Conservation (phyloP, 495 filamentous ascomycete species). For the Lophiostoma macrostomum region DNA sequence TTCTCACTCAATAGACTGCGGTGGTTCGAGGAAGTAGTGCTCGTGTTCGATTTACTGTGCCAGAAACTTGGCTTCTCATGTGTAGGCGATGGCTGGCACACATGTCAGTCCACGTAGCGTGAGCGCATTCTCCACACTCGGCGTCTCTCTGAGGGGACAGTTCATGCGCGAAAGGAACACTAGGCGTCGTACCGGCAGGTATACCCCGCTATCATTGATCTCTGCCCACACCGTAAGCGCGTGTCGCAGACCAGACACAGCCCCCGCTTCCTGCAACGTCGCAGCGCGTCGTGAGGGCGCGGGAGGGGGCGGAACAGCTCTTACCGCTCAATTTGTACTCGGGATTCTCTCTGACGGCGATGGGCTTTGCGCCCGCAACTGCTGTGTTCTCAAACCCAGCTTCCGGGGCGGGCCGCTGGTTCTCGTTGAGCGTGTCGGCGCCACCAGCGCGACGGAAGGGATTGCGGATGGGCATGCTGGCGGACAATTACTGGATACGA, state of each 20-base stretch:
- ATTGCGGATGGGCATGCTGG: constrained; percentile 44
- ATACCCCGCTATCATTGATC: constrained; percentile 94
- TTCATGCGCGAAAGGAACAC: too few species aligned
- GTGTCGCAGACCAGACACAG: constrained; percentile 1
- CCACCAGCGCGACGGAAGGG: constrained; percentile 38
- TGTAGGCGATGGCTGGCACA: constrained; percentile 74
- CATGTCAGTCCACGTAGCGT: constrained; percentile 23
- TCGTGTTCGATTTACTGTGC: constrained; percentile 63
- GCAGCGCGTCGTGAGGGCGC: neutral
- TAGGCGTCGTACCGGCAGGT: constrained; percentile 90
- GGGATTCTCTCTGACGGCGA: constrained; percentile 38
- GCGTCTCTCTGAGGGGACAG: neutral
- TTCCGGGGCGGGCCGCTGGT: constrained; percentile 33
- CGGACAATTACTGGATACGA: neutral
- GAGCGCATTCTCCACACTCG: neutral
- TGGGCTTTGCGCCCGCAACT: constrained; percentile 28
- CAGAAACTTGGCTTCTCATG: constrained; percentile 73
- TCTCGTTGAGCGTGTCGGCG: constrained; percentile 32
- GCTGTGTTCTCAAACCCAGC: constrained; percentile 23
- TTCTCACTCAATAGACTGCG: constrained; percentile 64
- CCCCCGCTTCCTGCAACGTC: constrained; percentile 1
- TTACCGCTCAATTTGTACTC: constrained; percentile 47
- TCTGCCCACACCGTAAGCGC: constrained; percentile 53
- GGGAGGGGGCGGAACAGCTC: neutral
- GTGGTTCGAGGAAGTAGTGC: constrained; percentile 65